These are phyloP conservation scores for Platanthera guangdongensis DNA, from an alignment of 106 monocot genomes.

Conservation along the genomic window DNA sequence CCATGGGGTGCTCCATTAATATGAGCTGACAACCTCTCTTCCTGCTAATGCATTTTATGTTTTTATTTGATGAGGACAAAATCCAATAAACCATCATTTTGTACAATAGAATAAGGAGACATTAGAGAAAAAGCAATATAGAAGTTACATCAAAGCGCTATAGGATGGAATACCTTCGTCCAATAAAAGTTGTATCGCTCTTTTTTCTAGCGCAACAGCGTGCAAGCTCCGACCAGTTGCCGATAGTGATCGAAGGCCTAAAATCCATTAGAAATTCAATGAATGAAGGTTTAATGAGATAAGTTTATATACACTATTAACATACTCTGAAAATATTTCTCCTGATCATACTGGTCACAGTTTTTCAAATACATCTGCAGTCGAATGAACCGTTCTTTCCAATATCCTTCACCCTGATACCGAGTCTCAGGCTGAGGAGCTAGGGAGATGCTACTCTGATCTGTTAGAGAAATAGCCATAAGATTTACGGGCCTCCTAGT, in stretches of 20 bases:
- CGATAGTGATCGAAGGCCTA: slow-evolving; percentile 19
- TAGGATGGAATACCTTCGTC: slow-evolving; percentile 17
- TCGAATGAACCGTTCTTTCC: slow-evolving; percentile 63
- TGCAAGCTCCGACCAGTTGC: slow-evolving; percentile 14
- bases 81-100: neutral
- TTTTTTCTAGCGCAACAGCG: slow-evolving; percentile 20
- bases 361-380: slow-evolving; percentile 69
- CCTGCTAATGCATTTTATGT: neutral
- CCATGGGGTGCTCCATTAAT: neutral
- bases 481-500: slow-evolving; percentile 8
- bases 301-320: neutral
- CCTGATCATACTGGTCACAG: slow-evolving; percentile 74
- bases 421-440: slow-evolving; percentile 6
- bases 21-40: neutral
- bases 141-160: neutral
- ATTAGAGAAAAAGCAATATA: neutral
- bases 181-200: slow-evolving; percentile 18
- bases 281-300: neutral
- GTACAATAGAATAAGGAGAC: neutral
- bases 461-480: slow-evolving; percentile 6
- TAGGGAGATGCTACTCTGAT: neutral
- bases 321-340: slow-evolving; percentile 52
- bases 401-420: slow-evolving; percentile 20
- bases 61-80: neutral
- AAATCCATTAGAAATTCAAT: slow-evolving; percentile 1